These are phyloP conservation scores for Microthlaspi erraticum DNA, from an alignment of 345 rosid species.

Conservation along the genomic window DNA sequence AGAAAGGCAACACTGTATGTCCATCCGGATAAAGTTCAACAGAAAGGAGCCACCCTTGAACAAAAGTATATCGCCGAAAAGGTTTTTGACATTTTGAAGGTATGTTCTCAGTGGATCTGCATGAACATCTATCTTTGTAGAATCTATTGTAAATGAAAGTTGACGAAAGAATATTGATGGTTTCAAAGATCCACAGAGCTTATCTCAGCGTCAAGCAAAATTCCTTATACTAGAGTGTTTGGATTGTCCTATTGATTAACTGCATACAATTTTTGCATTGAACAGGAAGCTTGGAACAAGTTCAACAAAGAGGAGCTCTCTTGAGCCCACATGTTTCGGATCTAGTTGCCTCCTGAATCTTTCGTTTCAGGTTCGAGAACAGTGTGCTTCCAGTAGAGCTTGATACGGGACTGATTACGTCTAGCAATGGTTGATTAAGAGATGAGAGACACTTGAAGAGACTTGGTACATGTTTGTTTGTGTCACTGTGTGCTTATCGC, in stretches of 20 bases:
- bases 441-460: constrained; percentile 32
- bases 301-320: constrained; percentile 50
- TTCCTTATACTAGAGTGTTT: background rate
- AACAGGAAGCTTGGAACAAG: constrained; percentile 54
- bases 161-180: background rate
- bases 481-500: constrained; percentile 19
- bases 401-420: constrained; percentile 25
- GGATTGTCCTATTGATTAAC: background rate
- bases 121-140: constrained; percentile 24
- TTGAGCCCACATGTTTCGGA: constrained; percentile 16
- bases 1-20: constrained; percentile 80
- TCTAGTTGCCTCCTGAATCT: constrained; percentile 18
- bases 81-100: constrained; percentile 97
- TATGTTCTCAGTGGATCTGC: constrained; percentile 39
- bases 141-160: background rate
- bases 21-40: constrained; percentile 99
- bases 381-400: constrained; percentile 2
- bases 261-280: background rate
- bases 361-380: constrained; percentile 28
- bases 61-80: constrained; percentile 93
- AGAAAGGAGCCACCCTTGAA: constrained; percentile 86
- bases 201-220: background rate
- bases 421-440: constrained; percentile 27
- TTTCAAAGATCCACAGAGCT: constrained; percentile 3
- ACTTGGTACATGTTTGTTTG: constrained; percentile 34